Base-by-base conservation (phyloP, 2,329 filamentous ascomycete species). In the Colletotrichum horii region DNA sequence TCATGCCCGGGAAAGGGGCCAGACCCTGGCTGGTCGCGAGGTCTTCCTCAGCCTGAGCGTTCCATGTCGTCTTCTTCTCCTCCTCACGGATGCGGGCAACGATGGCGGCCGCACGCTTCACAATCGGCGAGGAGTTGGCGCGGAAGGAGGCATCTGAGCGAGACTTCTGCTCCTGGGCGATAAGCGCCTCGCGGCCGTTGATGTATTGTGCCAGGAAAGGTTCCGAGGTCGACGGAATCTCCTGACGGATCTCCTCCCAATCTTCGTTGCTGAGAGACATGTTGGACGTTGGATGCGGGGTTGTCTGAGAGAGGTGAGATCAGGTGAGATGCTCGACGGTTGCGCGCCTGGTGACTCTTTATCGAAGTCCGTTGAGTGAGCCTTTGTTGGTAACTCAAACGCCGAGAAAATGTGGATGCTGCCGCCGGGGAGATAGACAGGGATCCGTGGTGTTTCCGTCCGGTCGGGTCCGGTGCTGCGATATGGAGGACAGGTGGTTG, bases 121-220 rank as follows among this genome's bases (percentile, higher is more conserved):
- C 95, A 78, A 95, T 91, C 4, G 94, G 93, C 0, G 94, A 95
- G 69, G 97, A 90, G 30, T 90, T 89, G 79, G 93, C 88, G 64
- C 92, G 89, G 86, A 95, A 95, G 14, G 89, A 88, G 11, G 80
- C 79, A 78, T 95, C 96, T 83, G 95, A 96, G 75, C 96, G 92
- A 80, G 94, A 91, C 80, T 93, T 94, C 84, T 95, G 93, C 83
- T 98, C 97, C 82, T 98, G 91, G 22, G 89, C 89, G 73, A 98
- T 94, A 68, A 98, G 89, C 30, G 92, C 92, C 79, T 93, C 90
- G 66, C 96, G 91, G 26, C 95, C 95, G 58, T 91, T 85, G 52
- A 98, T 86, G 81, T 98, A 98, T 82, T 96, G 92, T 80, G 95
- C 92, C 62, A 98, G 90, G 83, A 98, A 96, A 1, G 93, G 92